A percentile compares a stretch with the other conserved stretches of the same genome.
These are phyloP conservation scores for Euryodendron excelsum DNA, from an alignment of 148 eudicot species.

Conservation along the genomic window DNA sequence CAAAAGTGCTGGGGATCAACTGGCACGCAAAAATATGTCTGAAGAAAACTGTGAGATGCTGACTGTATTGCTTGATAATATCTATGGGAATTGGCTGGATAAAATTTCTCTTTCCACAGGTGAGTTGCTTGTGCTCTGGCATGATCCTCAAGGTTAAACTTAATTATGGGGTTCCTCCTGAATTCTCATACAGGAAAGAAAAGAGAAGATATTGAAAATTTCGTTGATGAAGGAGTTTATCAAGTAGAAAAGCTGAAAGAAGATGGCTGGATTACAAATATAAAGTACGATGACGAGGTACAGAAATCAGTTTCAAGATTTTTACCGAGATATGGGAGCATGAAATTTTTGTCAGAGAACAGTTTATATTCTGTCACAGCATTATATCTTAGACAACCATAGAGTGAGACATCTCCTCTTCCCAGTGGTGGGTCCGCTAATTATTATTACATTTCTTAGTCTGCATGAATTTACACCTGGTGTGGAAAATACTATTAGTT, in stretches of 20 bases:
- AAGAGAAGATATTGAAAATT: conserved; percentile 71
- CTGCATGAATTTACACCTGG: not conserved
- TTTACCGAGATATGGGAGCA: not conserved
- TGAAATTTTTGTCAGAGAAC: not conserved
- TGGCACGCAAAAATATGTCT: conserved; percentile 76
- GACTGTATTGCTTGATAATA: conserved; percentile 81
- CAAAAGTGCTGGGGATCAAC: conserved; percentile 95
- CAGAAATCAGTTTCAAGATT: not conserved
- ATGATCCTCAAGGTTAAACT: conserved; percentile 13
- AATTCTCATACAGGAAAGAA: conserved; percentile 60
- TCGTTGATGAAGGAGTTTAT: conserved; percentile 84
- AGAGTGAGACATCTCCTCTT: not conserved
- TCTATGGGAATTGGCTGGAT: conserved; percentile 84
- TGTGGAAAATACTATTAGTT: not conserved
- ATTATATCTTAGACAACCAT: not conserved
- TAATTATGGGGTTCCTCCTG: conserved; percentile 20
- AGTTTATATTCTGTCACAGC: not conserved
- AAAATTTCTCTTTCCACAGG: conserved; percentile 72
- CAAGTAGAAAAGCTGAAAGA: conserved; percentile 76
- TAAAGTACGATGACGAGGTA: conserved; percentile 95
- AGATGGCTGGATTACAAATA: conserved; percentile 89
- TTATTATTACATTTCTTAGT: not conserved
- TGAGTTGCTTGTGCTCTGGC: conserved; percentile 29
- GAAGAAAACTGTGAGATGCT: conserved; percentile 94
- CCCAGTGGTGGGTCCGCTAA: not conserved